These are phyloP conservation scores for Postia placenta DNA, from an alignment of 768 basidiomycete species.

Conservation along the genomic window DNA sequence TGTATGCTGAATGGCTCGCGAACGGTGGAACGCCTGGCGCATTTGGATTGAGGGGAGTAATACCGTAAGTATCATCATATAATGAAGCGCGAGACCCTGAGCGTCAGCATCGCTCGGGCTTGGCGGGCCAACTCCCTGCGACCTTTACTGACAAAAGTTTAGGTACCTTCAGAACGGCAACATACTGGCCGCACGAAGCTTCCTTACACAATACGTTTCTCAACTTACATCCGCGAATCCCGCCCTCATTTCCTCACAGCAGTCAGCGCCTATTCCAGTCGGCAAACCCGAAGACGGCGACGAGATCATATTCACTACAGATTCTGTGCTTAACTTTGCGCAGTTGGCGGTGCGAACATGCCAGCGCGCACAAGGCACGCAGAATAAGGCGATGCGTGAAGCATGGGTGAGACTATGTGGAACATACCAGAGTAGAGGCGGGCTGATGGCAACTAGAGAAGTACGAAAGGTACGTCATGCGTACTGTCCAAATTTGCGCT, in stretches of 20 bases:
- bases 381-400: constrained; percentile 69
- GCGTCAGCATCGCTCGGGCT: neutral
- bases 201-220: constrained; percentile 75
- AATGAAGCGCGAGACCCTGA: neutral
- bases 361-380: constrained; percentile 78
- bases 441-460: constrained; percentile 50
- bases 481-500: neutral
- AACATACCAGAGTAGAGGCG: constrained; percentile 74
- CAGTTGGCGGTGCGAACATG: constrained; percentile 88
- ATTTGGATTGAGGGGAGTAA: constrained; percentile 79
- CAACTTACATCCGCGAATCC: constrained; percentile 48
- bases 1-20: constrained; percentile 80
- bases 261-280: constrained; percentile 39
- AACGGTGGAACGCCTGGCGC: constrained; percentile 48
- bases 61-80: constrained; percentile 57
- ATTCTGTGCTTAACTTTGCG: constrained; percentile 78
- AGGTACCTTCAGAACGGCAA: constrained; percentile 84
- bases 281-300: constrained; percentile 37
- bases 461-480: constrained; percentile 47
- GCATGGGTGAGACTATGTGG: constrained; percentile 83
- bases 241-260: constrained; percentile 33
- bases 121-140: neutral
- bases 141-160: neutral
- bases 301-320: constrained; percentile 71
- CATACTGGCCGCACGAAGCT: constrained; percentile 89